Evolutionary conservation across 176 grass and related monocot genomes (phyloP).

Genomic region (Bonia amplexicaulis): DNA sequence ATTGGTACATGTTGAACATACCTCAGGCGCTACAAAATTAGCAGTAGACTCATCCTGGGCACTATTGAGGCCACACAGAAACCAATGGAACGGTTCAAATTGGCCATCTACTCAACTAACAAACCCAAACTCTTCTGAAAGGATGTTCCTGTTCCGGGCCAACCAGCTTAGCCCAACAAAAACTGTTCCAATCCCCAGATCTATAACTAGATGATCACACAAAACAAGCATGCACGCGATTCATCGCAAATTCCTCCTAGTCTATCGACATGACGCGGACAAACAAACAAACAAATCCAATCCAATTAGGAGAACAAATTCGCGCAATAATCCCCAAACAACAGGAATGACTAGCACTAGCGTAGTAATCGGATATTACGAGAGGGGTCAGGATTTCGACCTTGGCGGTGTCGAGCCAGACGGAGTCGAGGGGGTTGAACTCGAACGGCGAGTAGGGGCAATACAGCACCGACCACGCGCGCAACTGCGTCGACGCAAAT

Average conservation of each 20-base stretch:
- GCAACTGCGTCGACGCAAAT: constrained; percentile 91
- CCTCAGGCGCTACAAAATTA: neutral
- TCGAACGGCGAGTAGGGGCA: constrained; percentile 96
- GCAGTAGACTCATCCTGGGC: neutral
- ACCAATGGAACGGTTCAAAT: neutral
- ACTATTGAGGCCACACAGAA: neutral
- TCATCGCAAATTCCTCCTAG: neutral
- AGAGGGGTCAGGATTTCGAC: neutral
- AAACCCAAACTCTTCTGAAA: constrained; percentile 10
- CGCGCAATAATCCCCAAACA: constrained; percentile 4
- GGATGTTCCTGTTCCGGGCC: neutral
- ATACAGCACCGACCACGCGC: constrained; percentile 96
- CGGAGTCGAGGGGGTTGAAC: constrained; percentile 91
- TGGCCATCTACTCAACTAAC: neutral
- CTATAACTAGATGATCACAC: neutral
- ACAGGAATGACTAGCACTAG: neutral
- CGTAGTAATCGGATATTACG: neutral
- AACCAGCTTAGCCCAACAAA: constrained; percentile 18
- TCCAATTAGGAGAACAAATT: neutral
- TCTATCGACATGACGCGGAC: neutral
- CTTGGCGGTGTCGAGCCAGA: constrained; percentile 90
- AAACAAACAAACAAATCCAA: neutral
- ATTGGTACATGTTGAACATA: neutral
- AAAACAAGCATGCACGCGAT: neutral
- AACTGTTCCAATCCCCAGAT: neutral